Conservation (phyloP, 805 yeast genomes). For the Kodamaea neixiangensis region DNA sequence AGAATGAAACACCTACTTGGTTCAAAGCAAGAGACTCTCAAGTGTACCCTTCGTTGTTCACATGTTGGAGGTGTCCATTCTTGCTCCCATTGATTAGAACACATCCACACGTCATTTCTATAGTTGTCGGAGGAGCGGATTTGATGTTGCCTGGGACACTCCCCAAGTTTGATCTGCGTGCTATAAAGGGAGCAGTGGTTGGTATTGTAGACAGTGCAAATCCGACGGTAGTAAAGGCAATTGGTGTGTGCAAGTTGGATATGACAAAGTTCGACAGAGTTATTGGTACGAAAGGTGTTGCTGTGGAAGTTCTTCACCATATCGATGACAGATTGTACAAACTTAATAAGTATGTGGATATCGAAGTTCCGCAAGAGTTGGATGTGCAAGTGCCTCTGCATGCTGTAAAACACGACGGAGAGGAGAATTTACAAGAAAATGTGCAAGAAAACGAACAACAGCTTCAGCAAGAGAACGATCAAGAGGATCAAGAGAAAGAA, state of each 20-base stretch:
- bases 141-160: constrained; percentile 74
- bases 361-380: constrained; percentile 29
- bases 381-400: constrained; percentile 9
- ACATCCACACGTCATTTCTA: constrained; percentile 69
- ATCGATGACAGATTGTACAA: constrained; percentile 64
- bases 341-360: constrained; percentile 48
- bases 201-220: constrained; percentile 63
- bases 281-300: constrained; percentile 73
- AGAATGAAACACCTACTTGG: constrained; percentile 70
- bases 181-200: constrained; percentile 58
- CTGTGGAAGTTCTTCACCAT: constrained; percentile 70
- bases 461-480: constrained; percentile 19
- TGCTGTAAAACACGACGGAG: too few species aligned
- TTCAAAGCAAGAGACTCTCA: constrained; percentile 58
- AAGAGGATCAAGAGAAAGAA: constrained; percentile 16
- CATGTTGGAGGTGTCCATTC: constrained; percentile 69
- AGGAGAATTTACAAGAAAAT: too few species aligned
- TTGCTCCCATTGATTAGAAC: constrained; percentile 70
- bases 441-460: constrained; percentile 24
- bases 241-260: constrained; percentile 62
- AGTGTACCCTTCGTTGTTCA: constrained; percentile 68
- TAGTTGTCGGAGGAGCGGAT: constrained; percentile 77
- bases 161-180: constrained; percentile 56
- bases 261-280: constrained; percentile 47
- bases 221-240: constrained; percentile 69